Base-by-base conservation (phyloP, 805 yeast genomes). In the Wickerhamomyces hampshirensis region DNA sequence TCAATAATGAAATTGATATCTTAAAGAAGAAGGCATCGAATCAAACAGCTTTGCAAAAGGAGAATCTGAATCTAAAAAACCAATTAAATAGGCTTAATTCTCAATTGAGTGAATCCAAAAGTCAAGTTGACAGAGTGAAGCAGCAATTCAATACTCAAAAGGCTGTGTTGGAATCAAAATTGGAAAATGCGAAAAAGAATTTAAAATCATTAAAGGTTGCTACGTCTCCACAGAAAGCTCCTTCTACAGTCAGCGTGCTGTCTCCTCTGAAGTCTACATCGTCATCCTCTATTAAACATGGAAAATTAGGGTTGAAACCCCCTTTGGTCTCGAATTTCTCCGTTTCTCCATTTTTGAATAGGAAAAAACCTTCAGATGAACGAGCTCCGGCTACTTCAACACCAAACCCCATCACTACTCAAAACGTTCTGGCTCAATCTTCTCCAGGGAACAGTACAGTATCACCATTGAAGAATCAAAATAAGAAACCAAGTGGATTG, bases 141-240 rank as follows among this genome's bases (percentile, higher is more conserved):
- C 60, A 58, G 30, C 40, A 53, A n/a, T 60, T 57, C n/a, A 56
- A 53, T 21, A 46, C 60, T 1, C 60, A 56, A 23, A 60, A 48
- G 36, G 63, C 64, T 0, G 53, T 59, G 12, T 48, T 57, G 31
- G 66, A 62, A 37, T 50, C 62, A 6, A 62, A 62, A 35, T 28
- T 63, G 9, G 60, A 58, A 10, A 59, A 50, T 31, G 62, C 62
- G 6, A 59, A 60, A 39, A 58, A 51, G 40, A 54, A 38, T 10
- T 50, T 60, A 15, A 54, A 58, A 19, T 42, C 43, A 13, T 30
- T 60, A 32, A 58, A 48, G 33, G 48, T 18, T 11, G 23, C 42
- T 6, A 16, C 29, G 2, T 37, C 47, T 29, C 41, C 46, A 23
- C 17, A 34, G 17, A 37, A 26, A 23, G 7, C 38, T 34, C 11